A percentile compares a stretch with the other conserved stretches of the same genome.
Evolutionary conservation across 2,329 filamentous ascomycete species (phyloP).

Genomic region (Beauveria varroae): DNA sequence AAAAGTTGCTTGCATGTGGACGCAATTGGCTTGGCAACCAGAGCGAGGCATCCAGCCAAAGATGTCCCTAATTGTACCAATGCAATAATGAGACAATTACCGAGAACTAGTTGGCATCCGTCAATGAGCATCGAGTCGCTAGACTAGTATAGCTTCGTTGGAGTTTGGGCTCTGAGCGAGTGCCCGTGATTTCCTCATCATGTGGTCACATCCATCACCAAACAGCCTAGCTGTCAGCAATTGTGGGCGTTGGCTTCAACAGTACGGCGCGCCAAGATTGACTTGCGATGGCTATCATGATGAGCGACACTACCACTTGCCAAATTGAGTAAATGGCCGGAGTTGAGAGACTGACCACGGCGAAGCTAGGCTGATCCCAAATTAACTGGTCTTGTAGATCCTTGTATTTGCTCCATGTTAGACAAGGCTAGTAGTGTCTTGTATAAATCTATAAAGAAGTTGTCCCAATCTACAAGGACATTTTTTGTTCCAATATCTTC

Average conservation of each 20-base stretch:
- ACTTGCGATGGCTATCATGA: neutral
- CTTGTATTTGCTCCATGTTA: neutral
- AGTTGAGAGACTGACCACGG: neutral
- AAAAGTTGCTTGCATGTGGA: too few species aligned
- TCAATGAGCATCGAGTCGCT: neutral
- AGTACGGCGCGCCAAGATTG: too few species aligned
- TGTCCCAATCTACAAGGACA: neutral
- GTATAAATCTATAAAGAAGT: neutral
- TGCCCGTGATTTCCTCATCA: too few species aligned
- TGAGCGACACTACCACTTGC: neutral
- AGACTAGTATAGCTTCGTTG: neutral
- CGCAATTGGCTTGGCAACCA: neutral
- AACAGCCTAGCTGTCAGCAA: neutral
- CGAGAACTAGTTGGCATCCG: neutral
- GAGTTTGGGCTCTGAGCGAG: too few species aligned
- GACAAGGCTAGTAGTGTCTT: neutral
- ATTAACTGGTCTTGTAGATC: conserved; percentile 1
- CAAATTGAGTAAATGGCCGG: conserved; percentile 1
- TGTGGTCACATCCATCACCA: neutral
- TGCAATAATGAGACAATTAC: neutral
- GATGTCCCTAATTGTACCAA: neutral
- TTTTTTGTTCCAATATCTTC: neutral
- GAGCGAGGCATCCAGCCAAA: neutral
- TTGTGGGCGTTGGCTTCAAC: too few species aligned
- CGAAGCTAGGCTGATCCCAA: neutral